These are phyloP conservation scores for Ogataea nitratoaversa DNA, from an alignment of 805 yeast species.

Conservation along the genomic window DNA sequence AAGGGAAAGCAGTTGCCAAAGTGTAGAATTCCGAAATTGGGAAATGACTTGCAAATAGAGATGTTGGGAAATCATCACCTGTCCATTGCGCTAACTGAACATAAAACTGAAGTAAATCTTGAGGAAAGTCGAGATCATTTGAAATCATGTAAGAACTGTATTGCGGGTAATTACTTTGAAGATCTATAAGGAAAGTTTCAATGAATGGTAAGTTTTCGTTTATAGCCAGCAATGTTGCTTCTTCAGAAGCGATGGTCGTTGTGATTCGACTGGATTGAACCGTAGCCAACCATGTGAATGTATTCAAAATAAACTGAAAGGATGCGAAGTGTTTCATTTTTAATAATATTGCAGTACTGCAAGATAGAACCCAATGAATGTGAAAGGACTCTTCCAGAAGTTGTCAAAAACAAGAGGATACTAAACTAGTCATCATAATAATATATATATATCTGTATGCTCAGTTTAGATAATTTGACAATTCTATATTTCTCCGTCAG, in stretches of 20 bases:
- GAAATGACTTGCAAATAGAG: conserved; percentile 24
- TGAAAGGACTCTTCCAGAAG: too few relatives aligned
- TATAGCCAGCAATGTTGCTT: conserved; percentile 31
- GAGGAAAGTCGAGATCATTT: conserved; percentile 26
- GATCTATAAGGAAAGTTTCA: conserved; percentile 30
- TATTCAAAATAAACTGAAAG: too few relatives aligned
- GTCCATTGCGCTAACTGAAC: conserved; percentile 15
- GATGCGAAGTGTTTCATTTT: too few relatives aligned
- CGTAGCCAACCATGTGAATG: background rate
- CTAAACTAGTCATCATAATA: too few relatives aligned
- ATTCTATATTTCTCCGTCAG: too few relatives aligned
- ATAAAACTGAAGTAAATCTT: conserved; percentile 27
- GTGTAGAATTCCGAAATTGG: conserved; percentile 32
- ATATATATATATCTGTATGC: too few relatives aligned
- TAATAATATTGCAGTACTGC: too few relatives aligned
- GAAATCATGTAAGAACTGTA: conserved; percentile 35
- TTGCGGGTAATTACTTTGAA: conserved; percentile 20
- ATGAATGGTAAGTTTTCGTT: conserved; percentile 29
- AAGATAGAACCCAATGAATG: too few relatives aligned
- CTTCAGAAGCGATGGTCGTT: conserved; percentile 20
- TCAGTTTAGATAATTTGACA: too few relatives aligned
- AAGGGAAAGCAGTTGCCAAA: conserved; percentile 30
- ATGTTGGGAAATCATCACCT: conserved; percentile 19
- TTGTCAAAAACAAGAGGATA: too few relatives aligned
- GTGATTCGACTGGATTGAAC: conserved; percentile 8